Evolutionary conservation across 2,329 filamentous ascomycete species (phyloP).

Genomic region (Fusarium neocosmosporiellum): DNA sequence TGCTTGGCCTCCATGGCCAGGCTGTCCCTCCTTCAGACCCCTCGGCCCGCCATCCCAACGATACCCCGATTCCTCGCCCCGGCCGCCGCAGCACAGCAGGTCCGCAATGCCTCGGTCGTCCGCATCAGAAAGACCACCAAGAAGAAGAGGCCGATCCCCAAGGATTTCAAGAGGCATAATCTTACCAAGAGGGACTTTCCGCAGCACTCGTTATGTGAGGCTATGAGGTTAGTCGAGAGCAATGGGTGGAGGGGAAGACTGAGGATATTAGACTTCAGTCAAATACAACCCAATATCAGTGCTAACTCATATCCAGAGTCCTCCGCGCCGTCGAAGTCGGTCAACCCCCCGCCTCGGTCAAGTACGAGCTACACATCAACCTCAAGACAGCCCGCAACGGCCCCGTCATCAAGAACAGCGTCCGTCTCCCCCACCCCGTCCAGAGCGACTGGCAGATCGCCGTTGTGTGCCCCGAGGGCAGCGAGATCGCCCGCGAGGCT

Average conservation of each 20-base stretch:
- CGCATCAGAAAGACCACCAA: conserved; percentile 63
- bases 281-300: conserved; percentile 9
- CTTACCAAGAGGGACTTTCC: conserved; percentile 70
- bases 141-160: conserved; percentile 71
- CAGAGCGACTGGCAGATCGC: conserved; percentile 89
- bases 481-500: conserved; percentile 78
- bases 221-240: conserved; percentile 77
- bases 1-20: conserved; percentile 67
- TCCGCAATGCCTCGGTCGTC: conserved; percentile 54
- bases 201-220: conserved; percentile 87
- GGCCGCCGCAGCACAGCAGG: conserved; percentile 52
- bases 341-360: conserved; percentile 74
- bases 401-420: conserved; percentile 85
- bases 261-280: neutral
- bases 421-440: conserved; percentile 89
- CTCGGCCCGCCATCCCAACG: conserved; percentile 55
- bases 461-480: conserved; percentile 89
- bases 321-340: conserved; percentile 94
- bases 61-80: conserved; percentile 65
- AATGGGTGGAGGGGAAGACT: neutral
- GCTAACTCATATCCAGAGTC: conserved; percentile 67
- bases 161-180: conserved; percentile 74
- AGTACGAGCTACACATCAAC: conserved; percentile 91
- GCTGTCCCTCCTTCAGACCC: conserved; percentile 56
- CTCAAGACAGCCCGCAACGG: conserved; percentile 87